Evolutionary conservation across 2,329 filamentous ascomycete species (phyloP), one percentile per base, ranked within the genome.

Genomic region (Penicillium brasilianum): DNA sequence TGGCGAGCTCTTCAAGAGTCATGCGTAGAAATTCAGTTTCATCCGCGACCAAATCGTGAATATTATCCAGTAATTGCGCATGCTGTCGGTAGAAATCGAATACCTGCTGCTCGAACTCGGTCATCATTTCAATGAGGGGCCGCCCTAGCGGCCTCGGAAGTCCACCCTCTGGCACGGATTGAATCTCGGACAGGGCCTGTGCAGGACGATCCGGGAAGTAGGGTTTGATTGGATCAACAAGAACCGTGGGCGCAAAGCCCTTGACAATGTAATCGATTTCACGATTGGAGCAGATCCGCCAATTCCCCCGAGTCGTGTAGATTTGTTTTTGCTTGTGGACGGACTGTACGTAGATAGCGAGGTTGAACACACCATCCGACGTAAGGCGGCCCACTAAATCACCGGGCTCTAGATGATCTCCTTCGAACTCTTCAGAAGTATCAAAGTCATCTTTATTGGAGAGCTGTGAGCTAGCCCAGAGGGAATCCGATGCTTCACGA

Each of bases 221-320:
- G 4, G 82, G 80, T 10, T 83, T 60, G 3, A 88, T 69, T 1
- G 80, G 77, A 13, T 80, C 68, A 3, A 88, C 64, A 28, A 82
- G 63, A 30, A 79, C 72, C 1, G 74, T 75, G 30, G 81, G 72
- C 10, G 83, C 77, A 65, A 84, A 85, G 25, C 75, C 74, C 51
- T 82, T 80, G 11, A 86, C 74, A 10, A 81, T 77, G 66, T 82
- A 86, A 49, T 81, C 78, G 8, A 85, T 71, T 34, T 74, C 69
- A 20, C 66, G 71, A 4, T 78, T 69, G 8, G 65, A 67, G 36
- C 72, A 73, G 20, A 79, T 69, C 5, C 79, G 73, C 79, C 79
- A 81, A 66, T 80, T 79, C 8, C 79, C 79, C 60, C 74, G 68
- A 10, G 69, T 65, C 2, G 76, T 79, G 51, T 81, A 81, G 46